These are phyloP conservation scores for Xylaria castorea DNA, from an alignment of 495 filamentous ascomycete genomes.

Conservation along the genomic window DNA sequence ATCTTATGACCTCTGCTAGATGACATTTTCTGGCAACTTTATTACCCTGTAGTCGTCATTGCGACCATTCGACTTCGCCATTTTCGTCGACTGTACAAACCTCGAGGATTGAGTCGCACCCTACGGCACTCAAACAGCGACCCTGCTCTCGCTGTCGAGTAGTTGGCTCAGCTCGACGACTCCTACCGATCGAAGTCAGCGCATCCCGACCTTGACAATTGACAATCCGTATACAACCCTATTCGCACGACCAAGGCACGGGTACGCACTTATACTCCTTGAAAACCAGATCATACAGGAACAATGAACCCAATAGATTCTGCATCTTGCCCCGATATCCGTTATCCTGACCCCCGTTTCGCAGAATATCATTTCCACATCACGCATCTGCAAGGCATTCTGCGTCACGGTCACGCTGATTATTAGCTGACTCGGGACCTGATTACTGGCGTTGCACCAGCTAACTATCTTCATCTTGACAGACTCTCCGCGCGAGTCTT, in stretches of 20 bases:
- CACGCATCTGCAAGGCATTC: constrained; percentile 17
- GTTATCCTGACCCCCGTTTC: constrained; percentile 16
- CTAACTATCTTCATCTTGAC: not conserved
- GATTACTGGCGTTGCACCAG: not conserved
- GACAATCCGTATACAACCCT: constrained; percentile 22
- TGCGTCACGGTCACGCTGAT: constrained; percentile 9
- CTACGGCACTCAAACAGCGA: not conserved
- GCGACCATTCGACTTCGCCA: not conserved
- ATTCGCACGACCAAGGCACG: constrained; percentile 28
- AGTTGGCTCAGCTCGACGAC: not conserved
- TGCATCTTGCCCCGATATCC: constrained; percentile 33
- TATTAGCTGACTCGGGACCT: constrained; percentile 2
- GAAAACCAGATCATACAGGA: constrained; percentile 35
- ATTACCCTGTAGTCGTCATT: not conserved
- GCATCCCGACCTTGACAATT: not conserved
- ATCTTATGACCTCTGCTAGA: constrained; percentile 20
- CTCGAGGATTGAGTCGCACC: not conserved
- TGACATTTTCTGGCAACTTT: not conserved
- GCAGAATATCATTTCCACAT: constrained; percentile 19
- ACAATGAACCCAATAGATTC: constrained; percentile 35
- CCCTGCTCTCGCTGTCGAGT: too few species aligned
- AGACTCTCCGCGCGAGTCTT: not conserved
- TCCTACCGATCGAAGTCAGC: not conserved
- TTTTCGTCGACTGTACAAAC: not conserved
- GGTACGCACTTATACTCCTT: constrained; percentile 37